Evolutionary conservation across 192 early-diverging fungal species (phyloP).

Genomic region (Glomus cerebriforme): DNA sequence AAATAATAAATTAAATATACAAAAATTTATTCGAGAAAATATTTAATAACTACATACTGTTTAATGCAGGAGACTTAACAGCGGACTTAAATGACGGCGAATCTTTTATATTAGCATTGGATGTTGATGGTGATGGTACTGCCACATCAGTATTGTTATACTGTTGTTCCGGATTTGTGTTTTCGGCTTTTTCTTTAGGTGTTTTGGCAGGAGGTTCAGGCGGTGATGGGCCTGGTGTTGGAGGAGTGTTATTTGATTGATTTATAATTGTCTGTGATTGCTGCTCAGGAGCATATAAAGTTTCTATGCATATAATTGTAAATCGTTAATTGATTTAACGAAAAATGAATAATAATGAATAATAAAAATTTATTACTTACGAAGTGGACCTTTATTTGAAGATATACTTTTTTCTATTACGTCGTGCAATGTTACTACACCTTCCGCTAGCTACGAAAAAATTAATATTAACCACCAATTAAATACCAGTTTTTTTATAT

Average conservation of each 20-base stretch:
- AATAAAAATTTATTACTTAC: background rate
- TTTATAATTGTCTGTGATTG: conserved; percentile 5
- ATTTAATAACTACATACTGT: background rate
- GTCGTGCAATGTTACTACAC: conserved; percentile 7
- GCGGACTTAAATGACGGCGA: background rate
- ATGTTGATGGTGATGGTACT: conserved; percentile 1
- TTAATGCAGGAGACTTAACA: background rate
- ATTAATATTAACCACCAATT: background rate
- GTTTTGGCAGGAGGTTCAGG: background rate
- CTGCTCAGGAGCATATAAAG: background rate
- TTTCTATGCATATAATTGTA: background rate
- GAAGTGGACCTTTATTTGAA: background rate
- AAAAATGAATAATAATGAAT: background rate
- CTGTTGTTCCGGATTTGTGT: background rate
- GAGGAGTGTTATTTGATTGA: background rate
- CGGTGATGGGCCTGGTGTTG: conserved; percentile 18
- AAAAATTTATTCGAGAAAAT: background rate
- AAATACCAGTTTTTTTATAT: background rate
- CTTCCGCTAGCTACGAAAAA: background rate
- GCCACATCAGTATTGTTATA: background rate
- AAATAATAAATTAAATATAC: background rate
- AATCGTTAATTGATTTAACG: background rate
- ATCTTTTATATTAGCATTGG: background rate
- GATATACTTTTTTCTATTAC: background rate
- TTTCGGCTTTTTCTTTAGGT: conserved; percentile 3